A percentile compares a stretch with the other conserved stretches of the same genome.
Conservation (phyloP, 2,329 filamentous ascomycete species). For the Alternaria incomplexa region DNA sequence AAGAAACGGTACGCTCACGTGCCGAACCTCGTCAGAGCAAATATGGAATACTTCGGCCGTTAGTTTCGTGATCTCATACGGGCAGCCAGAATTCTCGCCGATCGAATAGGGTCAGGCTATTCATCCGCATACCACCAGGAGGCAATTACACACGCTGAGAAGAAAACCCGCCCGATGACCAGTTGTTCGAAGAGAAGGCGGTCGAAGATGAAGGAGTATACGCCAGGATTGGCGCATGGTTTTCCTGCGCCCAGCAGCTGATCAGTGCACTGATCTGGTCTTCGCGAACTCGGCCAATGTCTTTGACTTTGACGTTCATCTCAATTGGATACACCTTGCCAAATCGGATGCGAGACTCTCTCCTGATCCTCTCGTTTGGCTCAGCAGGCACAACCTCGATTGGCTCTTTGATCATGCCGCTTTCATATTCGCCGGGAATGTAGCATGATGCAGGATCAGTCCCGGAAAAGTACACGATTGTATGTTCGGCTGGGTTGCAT, state of each 20-base stretch:
- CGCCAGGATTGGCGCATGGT: too few relatives aligned
- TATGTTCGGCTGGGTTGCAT: conserved; percentile 46
- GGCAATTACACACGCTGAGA: too few relatives aligned
- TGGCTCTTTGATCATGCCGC: conserved; percentile 44
- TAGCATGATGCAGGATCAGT: conserved; percentile 9
- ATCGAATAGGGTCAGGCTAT: too few relatives aligned
- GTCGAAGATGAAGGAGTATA: too few relatives aligned
- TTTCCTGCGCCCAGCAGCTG: conserved; percentile 8
- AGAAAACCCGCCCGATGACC: too few relatives aligned
- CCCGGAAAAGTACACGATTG: conserved; percentile 41
- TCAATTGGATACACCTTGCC: conserved; percentile 51
- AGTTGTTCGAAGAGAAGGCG: too few relatives aligned
- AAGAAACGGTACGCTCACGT: too few relatives aligned
- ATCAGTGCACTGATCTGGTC: conserved; percentile 29
- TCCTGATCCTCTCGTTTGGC: conserved; percentile 30
- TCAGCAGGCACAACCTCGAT: conserved; percentile 41
- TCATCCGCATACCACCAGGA: background rate
- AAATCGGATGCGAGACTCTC: conserved; percentile 50
- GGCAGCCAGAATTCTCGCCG: too few relatives aligned
- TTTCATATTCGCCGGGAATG: conserved; percentile 39
- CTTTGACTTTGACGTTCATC: conserved; percentile 52
- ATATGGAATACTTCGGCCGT: too few relatives aligned
- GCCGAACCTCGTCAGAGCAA: too few relatives aligned
- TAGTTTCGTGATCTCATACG: too few relatives aligned
- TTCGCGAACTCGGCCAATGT: conserved; percentile 46